phyloP scores from a whole-genome alignment of 257 asterid genomes.

The Solanum ossicruentum region DNA sequence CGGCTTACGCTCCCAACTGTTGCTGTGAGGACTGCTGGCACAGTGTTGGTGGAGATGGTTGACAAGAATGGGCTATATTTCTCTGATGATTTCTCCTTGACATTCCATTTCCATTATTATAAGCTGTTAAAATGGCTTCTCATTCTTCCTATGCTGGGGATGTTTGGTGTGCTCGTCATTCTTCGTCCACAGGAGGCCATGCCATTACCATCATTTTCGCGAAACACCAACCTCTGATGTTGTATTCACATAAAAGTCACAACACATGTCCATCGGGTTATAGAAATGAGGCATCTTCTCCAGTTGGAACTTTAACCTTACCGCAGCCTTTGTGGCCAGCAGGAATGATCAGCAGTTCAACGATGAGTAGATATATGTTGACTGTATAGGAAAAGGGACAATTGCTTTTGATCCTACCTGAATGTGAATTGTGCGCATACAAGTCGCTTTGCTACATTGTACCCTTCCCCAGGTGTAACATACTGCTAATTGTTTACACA shows the following conservation, averaged over 20 bases:
- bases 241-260: background rate
- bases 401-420: background rate
- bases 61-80: conserved; percentile 86
- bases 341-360: background rate
- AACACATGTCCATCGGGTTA: background rate
- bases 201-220: conserved; percentile 95
- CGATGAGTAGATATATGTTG: background rate
- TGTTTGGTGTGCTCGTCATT: conserved; percentile 80
- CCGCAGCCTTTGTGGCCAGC: background rate
- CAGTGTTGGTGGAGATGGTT: conserved; percentile 93
- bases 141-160: conserved; percentile 95
- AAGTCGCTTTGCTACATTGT: background rate
- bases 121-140: conserved; percentile 91
- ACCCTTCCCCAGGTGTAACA: background rate
- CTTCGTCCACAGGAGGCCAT: conserved; percentile 85
- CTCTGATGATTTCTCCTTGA: conserved; percentile 84
- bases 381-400: background rate
- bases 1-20: conserved; percentile 78
- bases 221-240: conserved; percentile 71
- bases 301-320: background rate
- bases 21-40: conserved; percentile 76
- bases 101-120: conserved; percentile 85
- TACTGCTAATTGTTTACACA: background rate
- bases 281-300: background rate
- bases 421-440: background rate